Percentiles rank a stretch among this genome's conserved stretches.
Conservation (phyloP, 2,329 filamentous ascomycete genomes). For the Diplodia sapinea region DNA sequence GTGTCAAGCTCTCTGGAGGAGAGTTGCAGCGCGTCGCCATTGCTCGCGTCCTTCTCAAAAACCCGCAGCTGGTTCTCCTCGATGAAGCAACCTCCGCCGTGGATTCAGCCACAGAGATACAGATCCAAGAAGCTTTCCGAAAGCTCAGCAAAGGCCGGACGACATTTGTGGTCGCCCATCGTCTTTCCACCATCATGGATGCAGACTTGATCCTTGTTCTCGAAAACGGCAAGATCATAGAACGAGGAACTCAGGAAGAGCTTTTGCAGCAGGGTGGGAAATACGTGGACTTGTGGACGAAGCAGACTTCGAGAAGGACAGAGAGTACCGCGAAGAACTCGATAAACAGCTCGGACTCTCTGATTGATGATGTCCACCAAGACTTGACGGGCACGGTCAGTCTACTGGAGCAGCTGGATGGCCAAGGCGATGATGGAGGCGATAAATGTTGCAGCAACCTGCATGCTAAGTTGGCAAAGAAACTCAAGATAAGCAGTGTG, state of each 20-base stretch:
- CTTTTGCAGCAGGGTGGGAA: conserved; percentile 72
- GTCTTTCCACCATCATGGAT: conserved; percentile 82
- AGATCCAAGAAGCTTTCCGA: conserved; percentile 67
- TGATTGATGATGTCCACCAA: conserved; percentile 12
- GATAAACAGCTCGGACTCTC: conserved; percentile 7
- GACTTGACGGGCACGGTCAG: neutral
- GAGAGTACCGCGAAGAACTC: conserved; percentile 21
- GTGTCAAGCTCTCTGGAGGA: conserved; percentile 63
- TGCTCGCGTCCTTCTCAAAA: conserved; percentile 77
- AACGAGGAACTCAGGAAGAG: conserved; percentile 79
- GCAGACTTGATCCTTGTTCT: conserved; percentile 85
- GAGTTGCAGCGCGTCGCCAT: conserved; percentile 72
- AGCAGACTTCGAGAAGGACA: conserved; percentile 63
- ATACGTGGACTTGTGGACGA: conserved; percentile 87
- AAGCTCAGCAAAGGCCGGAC: conserved; percentile 66
- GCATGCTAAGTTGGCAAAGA: neutral
- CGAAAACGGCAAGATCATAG: conserved; percentile 75
- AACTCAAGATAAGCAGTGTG: neutral
- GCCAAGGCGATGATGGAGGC: conserved; percentile 1
- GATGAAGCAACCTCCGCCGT: conserved; percentile 91
- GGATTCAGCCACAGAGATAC: conserved; percentile 72
- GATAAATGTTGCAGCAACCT: conserved; percentile 2
- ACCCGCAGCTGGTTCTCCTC: conserved; percentile 79
- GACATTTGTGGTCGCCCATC: conserved; percentile 75
- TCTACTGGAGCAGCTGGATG: conserved; percentile 20